Conservation (phyloP, 2,329 filamentous ascomycete genomes). For the Neurospora crassa region DNA sequence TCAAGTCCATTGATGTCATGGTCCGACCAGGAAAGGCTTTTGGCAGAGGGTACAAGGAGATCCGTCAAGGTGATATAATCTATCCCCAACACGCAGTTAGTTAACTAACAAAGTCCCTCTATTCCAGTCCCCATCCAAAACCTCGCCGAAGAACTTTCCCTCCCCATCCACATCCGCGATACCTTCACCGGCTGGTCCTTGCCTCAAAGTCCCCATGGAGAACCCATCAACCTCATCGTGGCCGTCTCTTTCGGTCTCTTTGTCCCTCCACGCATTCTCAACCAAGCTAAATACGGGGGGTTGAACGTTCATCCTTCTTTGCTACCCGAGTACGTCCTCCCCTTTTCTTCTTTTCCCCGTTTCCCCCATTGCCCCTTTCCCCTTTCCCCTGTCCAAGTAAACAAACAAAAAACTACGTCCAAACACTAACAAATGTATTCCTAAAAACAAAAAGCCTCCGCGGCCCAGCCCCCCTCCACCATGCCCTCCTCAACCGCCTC, state of each 20-base stretch:
- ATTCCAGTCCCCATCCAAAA: slow-evolving; percentile 62
- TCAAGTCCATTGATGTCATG: slow-evolving; percentile 77
- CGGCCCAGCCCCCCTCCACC: slow-evolving; percentile 79
- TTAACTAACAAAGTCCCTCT: background rate
- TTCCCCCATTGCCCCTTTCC: background rate
- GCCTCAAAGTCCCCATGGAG: slow-evolving; percentile 10
- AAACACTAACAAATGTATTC: too few relatives aligned
- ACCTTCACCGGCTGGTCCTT: slow-evolving; percentile 69
- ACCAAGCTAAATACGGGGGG: slow-evolving; percentile 66
- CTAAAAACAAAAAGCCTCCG: slow-evolving; percentile 48
- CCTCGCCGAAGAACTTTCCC: slow-evolving; percentile 50
- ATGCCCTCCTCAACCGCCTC: slow-evolving; percentile 60
- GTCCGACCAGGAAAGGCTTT: slow-evolving; percentile 69
- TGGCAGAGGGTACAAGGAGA: slow-evolving; percentile 61
- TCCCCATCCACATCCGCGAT: slow-evolving; percentile 65
- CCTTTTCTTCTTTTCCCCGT: background rate
- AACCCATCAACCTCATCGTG: slow-evolving; percentile 64
- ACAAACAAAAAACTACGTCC: background rate
- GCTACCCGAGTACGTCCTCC: slow-evolving; percentile 57
- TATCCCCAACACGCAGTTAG: slow-evolving; percentile 11
- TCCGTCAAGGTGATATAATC: slow-evolving; percentile 43
- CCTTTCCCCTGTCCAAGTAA: background rate
- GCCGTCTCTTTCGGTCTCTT: slow-evolving; percentile 93
- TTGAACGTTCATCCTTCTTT: slow-evolving; percentile 91
- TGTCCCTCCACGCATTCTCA: slow-evolving; percentile 68